phyloP scores from a whole-genome alignment of 345 rosid genomes.

The Hibiscus trionum region DNA sequence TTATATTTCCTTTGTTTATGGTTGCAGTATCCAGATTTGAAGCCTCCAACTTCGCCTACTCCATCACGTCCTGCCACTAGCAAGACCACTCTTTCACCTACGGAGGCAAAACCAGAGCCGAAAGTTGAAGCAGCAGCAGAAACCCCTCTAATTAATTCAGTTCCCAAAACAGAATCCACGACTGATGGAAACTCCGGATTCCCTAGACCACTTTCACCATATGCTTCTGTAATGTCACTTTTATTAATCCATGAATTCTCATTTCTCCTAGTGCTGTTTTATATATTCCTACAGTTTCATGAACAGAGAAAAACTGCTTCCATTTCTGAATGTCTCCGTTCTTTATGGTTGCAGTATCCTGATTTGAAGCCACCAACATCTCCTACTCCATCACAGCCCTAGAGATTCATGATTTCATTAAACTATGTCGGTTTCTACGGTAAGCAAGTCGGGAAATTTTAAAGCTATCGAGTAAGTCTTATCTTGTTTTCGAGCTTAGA shows the following conservation, averaged over 20 bases:
- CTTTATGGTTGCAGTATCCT: conserved; percentile 59
- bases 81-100: conserved; percentile 61
- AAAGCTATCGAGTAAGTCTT: neutral
- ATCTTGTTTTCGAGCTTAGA: conserved; percentile 1
- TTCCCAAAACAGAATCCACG: conserved; percentile 43
- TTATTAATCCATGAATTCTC: neutral
- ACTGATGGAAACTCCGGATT: conserved; percentile 37
- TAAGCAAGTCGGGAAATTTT: conserved; percentile 5
- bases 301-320: neutral
- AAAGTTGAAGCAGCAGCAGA: conserved; percentile 33
- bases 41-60: conserved; percentile 89
- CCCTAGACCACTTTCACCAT: conserved; percentile 75
- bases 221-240: conserved; percentile 51
- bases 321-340: neutral
- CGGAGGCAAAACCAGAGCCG: conserved; percentile 29
- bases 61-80: conserved; percentile 58
- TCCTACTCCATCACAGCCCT: conserved; percentile 78
- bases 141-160: conserved; percentile 46
- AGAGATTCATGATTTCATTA: conserved; percentile 16
- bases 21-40: conserved; percentile 87
- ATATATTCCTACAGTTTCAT: neutral
- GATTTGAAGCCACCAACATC: conserved; percentile 96
- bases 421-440: conserved; percentile 8
- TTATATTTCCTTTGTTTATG: conserved; percentile 4
- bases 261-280: neutral